Evolutionary conservation across 495 filamentous ascomycete genomes (phyloP), one percentile per base, ranked within the genome.

Genomic region (Aspergillus panamensis): DNA sequence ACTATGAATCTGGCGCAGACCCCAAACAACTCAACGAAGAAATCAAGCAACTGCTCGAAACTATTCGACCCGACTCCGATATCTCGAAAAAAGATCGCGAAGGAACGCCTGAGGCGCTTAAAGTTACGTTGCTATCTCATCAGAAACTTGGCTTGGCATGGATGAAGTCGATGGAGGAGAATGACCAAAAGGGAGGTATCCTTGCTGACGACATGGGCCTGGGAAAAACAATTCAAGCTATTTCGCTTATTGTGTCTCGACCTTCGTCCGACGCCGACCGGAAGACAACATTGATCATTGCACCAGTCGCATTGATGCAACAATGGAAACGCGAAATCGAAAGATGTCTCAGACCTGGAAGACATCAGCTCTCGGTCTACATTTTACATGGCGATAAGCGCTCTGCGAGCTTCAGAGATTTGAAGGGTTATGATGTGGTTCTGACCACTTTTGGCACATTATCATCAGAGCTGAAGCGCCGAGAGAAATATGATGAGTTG

Each of bases 171-270:
- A 91, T 89, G 80, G 92, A 96, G 69, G 82, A 87, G 48, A 83
- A 87, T 13, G 79, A 74, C 3, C 88, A 88, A 57, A 90, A 87
- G 62, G 92, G 92, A 37, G 91, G 91, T 10, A 91, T 96, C 60
- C 79, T 94, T 47, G 91, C 89, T 4, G 90, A 96, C 66, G 91
- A 92, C 50, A 98, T 98, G 94, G 94, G 94, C 10, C 79, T 98
- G 9, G 94, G 94, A 19, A 98, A 98, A 75, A 98, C 94, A 2
- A 88, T 98, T 48, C 89, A 92, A 60, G 84, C 91, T 14, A 77
- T 98, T 20, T 86, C 94, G 2, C 80, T 98, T 32, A 89, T 98
- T 59, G 79, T 93, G 1, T 81, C 84, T n/a, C 78, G 84, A 25
- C 84, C 81, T 13, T 86, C 90, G 0, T 63, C 70, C 1, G 81